These are phyloP conservation scores for Trypanosoma conorhini DNA, from an alignment of 208 protist species.

Conservation along the genomic window DNA sequence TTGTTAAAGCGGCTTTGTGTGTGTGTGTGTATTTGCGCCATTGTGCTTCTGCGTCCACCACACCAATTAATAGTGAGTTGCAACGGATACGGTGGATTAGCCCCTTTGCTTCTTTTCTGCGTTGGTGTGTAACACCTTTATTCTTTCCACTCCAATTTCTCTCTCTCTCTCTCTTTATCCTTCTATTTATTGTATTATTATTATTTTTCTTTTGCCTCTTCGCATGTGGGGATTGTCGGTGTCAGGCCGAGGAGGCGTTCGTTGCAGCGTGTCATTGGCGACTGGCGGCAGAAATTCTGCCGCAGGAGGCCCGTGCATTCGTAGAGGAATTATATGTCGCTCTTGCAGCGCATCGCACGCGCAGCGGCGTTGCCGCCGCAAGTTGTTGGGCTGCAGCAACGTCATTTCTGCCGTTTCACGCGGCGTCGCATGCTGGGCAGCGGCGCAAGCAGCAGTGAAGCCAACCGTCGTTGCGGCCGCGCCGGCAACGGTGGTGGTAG, in stretches of 20 bases:
- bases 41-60: too few species aligned
- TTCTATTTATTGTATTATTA: slow-evolving; percentile 6
- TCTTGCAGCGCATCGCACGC: slow-evolving; percentile 10
- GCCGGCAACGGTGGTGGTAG: not conserved
- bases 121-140: too few species aligned
- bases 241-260: not conserved
- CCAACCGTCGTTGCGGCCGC: not conserved
- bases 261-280: too few species aligned
- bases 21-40: not conserved
- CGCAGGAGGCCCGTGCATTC: too few species aligned
- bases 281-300: too few species aligned
- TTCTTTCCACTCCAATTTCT: too few species aligned
- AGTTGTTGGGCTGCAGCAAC: slow-evolving; percentile 12
- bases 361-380: not conserved
- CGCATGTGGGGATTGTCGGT: not conserved
- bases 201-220: slow-evolving; percentile 11
- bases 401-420: slow-evolving; percentile 2
- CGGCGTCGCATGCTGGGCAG: not conserved
- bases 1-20: not conserved
- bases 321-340: not conserved
- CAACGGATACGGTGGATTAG: too few species aligned
- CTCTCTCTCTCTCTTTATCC: slow-evolving; percentile 11
- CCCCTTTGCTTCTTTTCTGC: too few species aligned
- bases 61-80: too few species aligned
- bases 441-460: not conserved